A percentile compares a stretch with the other conserved stretches of the same genome.
phyloP scores from a whole-genome alignment of 2,329 filamentous ascomycete genomes.

The Alternaria tenuissima region DNA sequence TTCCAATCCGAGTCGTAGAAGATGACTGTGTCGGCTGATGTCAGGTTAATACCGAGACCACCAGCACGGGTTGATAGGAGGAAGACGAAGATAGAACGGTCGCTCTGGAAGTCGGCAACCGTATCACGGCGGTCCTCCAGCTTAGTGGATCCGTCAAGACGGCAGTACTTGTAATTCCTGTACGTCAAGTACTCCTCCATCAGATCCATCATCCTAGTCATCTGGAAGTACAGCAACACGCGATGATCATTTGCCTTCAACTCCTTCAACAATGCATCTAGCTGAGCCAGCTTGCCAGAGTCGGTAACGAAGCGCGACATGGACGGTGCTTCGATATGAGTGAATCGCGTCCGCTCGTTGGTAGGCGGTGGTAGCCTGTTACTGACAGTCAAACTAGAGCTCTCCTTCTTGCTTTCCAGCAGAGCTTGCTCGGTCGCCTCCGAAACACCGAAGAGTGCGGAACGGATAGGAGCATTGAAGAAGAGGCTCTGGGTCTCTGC shows the following conservation, averaged over 20 bases:
- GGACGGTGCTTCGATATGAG: conserved; percentile 89
- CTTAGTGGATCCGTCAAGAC: conserved; percentile 95
- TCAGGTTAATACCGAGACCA: conserved; percentile 97
- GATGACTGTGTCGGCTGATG: conserved; percentile 95
- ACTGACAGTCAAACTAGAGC: conserved; percentile 68
- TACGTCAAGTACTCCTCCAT: conserved; percentile 99
- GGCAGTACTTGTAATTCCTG: conserved; percentile 98
- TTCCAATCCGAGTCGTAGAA: conserved; percentile 99
- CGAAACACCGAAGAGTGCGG: conserved; percentile 73
- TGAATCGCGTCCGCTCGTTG: conserved; percentile 84
- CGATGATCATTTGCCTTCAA: conserved; percentile 93
- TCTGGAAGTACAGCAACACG: conserved; percentile 98
- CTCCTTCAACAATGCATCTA: conserved; percentile 85
- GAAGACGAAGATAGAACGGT: conserved; percentile 96
- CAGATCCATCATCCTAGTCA: conserved; percentile 99
- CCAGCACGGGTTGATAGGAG: conserved; percentile 93
- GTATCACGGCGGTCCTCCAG: conserved; percentile 96
- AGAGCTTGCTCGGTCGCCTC: conserved; percentile 74
- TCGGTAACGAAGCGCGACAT: conserved; percentile 99
- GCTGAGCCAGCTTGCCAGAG: conserved; percentile 91
- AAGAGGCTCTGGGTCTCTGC: conserved; percentile 75
- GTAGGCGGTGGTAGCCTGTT: conserved; percentile 79
- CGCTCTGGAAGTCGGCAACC: conserved; percentile 93
- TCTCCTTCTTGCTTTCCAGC: conserved; percentile 74
- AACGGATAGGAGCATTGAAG: conserved; percentile 81